These are phyloP conservation scores for Dendrocalamus sinicus DNA, from an alignment of 176 grass and related monocot species.

Conservation along the genomic window DNA sequence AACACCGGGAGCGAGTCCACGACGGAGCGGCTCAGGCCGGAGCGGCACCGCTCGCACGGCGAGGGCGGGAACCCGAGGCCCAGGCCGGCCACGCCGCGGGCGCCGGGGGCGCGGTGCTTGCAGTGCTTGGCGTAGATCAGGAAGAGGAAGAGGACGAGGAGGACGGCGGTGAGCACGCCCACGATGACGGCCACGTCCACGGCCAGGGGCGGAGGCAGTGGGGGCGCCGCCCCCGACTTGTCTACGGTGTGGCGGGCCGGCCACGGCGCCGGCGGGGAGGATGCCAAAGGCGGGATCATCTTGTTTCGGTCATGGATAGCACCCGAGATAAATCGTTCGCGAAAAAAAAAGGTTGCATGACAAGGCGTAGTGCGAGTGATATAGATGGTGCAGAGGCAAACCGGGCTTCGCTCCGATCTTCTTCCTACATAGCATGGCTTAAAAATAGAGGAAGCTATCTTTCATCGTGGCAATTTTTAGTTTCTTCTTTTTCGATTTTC, in stretches of 20 bases:
- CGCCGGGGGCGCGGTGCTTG: conserved; percentile 41
- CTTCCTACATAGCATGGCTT: conserved; percentile 20
- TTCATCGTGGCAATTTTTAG: neutral
- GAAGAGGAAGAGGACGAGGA: conserved; percentile 51
- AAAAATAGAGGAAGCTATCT: conserved; percentile 43
- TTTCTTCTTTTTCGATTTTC: neutral
- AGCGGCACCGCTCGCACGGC: conserved; percentile 34
- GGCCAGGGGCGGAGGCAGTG: neutral
- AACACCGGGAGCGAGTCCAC: conserved; percentile 34
- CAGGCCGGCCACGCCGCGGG: neutral
- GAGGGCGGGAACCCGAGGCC: conserved; percentile 34
- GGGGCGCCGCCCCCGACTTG: neutral
- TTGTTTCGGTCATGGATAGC: conserved; percentile 27
- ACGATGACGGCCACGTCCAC: conserved; percentile 32
- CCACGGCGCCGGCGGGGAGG: conserved; percentile 5
- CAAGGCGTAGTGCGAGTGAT: neutral
- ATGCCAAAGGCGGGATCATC: conserved; percentile 23
- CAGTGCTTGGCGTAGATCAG: conserved; percentile 56
- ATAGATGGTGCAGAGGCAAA: neutral
- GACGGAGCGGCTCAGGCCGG: conserved; percentile 34
- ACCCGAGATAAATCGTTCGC: neutral
- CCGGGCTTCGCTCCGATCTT: too few species aligned
- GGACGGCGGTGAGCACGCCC: conserved; percentile 35
- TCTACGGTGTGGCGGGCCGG: neutral
- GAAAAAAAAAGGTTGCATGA: neutral